Evolutionary conservation across 225 moss, liverwort and hornwort genomes (phyloP).

Genomic region (Thuidium tamariscinum): DNA sequence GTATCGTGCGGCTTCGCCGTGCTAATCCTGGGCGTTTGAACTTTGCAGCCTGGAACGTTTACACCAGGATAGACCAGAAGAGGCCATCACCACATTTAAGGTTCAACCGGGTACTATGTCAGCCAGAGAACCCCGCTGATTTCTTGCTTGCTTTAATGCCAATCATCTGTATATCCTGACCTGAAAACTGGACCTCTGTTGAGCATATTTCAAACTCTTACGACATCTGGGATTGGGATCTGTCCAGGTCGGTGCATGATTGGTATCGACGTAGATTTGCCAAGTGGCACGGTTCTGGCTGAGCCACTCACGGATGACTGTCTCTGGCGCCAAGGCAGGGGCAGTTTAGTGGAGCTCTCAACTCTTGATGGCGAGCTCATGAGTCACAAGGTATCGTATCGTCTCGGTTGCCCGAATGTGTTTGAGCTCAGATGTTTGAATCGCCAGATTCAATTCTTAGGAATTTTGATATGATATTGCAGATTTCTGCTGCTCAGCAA

Average conservation of each 20-base stretch:
- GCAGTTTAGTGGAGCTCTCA: conserved; percentile 67
- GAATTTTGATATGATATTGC: neutral
- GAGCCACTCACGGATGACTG: conserved; percentile 44
- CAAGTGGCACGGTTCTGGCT: conserved; percentile 37
- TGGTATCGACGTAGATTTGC: conserved; percentile 42
- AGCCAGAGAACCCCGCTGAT: neutral
- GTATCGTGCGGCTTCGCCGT: neutral
- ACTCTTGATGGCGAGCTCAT: conserved; percentile 42
- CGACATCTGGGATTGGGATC: neutral
- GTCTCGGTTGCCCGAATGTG: neutral
- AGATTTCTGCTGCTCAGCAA: conserved; percentile 62
- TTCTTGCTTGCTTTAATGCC: neutral
- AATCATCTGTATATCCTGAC: neutral
- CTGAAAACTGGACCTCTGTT: neutral
- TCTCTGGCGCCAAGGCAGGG: conserved; percentile 65
- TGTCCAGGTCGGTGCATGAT: conserved; percentile 40
- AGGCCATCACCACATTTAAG: neutral
- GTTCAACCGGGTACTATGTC: conserved; percentile 40
- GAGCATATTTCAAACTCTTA: neutral
- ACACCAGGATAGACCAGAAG: conserved; percentile 9
- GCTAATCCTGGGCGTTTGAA: neutral
- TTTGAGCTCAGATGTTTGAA: neutral
- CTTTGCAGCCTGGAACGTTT: conserved; percentile 17
- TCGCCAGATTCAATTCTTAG: conserved; percentile 18
- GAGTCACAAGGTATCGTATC: conserved; percentile 28